A percentile compares a stretch with the other conserved stretches of the same genome.
Conservation (phyloP, 1,284 basidiomycete species). For the Agroathelia rolfsii region DNA sequence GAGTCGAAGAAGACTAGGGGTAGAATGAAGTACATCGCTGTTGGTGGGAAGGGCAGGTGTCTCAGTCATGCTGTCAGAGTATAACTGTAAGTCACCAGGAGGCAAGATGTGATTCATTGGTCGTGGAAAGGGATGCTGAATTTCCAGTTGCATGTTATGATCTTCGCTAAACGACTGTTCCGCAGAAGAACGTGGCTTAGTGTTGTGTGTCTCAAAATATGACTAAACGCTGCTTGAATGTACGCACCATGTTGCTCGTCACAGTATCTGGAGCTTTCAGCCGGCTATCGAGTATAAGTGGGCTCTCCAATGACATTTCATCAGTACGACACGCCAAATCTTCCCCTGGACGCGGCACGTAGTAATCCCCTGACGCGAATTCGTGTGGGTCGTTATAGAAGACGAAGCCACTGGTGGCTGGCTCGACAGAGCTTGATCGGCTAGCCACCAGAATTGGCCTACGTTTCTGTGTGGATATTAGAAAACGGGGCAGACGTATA, state of each 20-base stretch:
- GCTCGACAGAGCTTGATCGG: too few relatives aligned
- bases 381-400: slow-evolving; percentile 11
- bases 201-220: background rate
- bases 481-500: slow-evolving; percentile 6
- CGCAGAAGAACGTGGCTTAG: background rate
- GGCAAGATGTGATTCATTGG: too few relatives aligned
- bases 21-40: slow-evolving; percentile 15
- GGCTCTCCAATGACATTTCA: slow-evolving; percentile 48
- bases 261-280: slow-evolving; percentile 5
- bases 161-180: background rate
- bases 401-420: too few relatives aligned
- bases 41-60: slow-evolving; percentile 19
- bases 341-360: slow-evolving; percentile 35
- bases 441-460: slow-evolving; percentile 29
- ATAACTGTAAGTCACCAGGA: too few relatives aligned
- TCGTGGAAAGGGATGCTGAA: slow-evolving; percentile 1
- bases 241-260: slow-evolving; percentile 12
- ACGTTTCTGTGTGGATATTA: slow-evolving; percentile 39
- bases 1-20: slow-evolving; percentile 4
- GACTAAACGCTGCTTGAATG: slow-evolving; percentile 1
- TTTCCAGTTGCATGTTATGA: background rate
- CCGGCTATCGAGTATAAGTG: slow-evolving; percentile 20
- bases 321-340: slow-evolving; percentile 61
- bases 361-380: slow-evolving; percentile 12
- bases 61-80: slow-evolving; percentile 5